Evolutionary conservation across 139 green algal species (phyloP).

Genomic region (Chlorella ohadii): DNA sequence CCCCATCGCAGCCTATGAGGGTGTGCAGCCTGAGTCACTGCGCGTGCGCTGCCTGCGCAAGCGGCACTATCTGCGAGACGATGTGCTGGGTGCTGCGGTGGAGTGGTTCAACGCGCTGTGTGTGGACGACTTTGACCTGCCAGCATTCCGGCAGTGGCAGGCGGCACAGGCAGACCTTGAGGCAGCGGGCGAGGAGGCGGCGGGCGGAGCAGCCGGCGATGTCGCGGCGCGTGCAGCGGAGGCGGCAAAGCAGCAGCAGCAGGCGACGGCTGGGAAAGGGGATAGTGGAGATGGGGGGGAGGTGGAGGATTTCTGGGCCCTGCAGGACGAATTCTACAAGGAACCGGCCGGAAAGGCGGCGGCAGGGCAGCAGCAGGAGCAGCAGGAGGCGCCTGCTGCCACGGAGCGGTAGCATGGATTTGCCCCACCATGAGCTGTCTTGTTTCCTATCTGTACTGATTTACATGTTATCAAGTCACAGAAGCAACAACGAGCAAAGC

Average conservation of each 20-base stretch:
- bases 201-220: background rate
- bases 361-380: background rate
- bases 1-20: slow-evolving; percentile 40
- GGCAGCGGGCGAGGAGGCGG: background rate
- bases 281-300: background rate
- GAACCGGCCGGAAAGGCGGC: background rate
- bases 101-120: slow-evolving; percentile 50
- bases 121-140: slow-evolving; percentile 43
- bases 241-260: background rate
- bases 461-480: too few species aligned
- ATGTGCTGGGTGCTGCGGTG: slow-evolving; percentile 27
- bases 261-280: background rate
- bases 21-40: background rate
- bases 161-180: slow-evolving; percentile 1
- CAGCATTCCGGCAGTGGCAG: slow-evolving; percentile 25
- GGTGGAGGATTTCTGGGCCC: slow-evolving; percentile 25
- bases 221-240: background rate
- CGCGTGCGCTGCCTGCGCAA: slow-evolving; percentile 49
- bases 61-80: slow-evolving; percentile 16
- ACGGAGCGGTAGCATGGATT: background rate
- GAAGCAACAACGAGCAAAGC: too few species aligned
- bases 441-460: too few species aligned
- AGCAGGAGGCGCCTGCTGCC: background rate
- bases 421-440: too few species aligned
- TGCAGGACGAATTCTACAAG: slow-evolving; percentile 34